Evolutionary conservation across 108 stramenopile species (phyloP).

Genomic region (Nitzschia sp.): DNA sequence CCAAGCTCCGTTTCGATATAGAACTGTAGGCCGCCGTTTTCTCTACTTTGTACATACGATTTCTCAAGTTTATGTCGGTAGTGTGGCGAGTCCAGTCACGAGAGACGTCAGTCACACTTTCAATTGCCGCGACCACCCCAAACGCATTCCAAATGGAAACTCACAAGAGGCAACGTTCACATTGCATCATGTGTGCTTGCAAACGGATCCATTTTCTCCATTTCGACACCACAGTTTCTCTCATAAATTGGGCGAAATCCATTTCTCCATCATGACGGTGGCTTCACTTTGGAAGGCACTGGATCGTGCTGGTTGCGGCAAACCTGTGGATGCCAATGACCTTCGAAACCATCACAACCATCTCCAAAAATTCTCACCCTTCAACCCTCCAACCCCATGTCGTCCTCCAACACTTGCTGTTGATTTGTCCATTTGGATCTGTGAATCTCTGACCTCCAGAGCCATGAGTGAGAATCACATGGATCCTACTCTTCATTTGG

Average conservation of each 20-base stretch:
- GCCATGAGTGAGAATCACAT: constrained; percentile 56
- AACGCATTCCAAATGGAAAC: too few species aligned
- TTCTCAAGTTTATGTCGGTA: too few species aligned
- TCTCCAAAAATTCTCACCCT: not conserved
- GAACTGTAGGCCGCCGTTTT: constrained; percentile 54
- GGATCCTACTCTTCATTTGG: constrained; percentile 69
- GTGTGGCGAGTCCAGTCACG: too few species aligned
- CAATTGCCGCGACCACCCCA: too few species aligned
- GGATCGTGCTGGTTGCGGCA: constrained; percentile 71
- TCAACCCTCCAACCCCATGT: too few species aligned
- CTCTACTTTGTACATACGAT: not conserved
- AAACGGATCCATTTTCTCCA: too few species aligned
- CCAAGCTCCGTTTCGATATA: constrained; percentile 82
- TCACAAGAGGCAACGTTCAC: too few species aligned
- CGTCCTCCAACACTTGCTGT: constrained; percentile 72
- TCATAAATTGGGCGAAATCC: too few species aligned
- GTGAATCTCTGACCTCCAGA: constrained; percentile 65
- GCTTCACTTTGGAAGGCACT: constrained; percentile 73
- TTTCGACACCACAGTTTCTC: too few species aligned
- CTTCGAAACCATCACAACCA: constrained; percentile 30
- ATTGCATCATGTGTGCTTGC: too few species aligned
- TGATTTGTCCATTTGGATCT: constrained; percentile 93
- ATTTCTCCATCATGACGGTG: constrained; percentile 60
- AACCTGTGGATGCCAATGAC: constrained; percentile 52
- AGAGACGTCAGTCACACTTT: too few species aligned